A percentile compares a stretch with the other conserved stretches of the same genome.
phyloP scores from a whole-genome alignment of 768 basidiomycete genomes.

The Clitopilus hobsonii region DNA sequence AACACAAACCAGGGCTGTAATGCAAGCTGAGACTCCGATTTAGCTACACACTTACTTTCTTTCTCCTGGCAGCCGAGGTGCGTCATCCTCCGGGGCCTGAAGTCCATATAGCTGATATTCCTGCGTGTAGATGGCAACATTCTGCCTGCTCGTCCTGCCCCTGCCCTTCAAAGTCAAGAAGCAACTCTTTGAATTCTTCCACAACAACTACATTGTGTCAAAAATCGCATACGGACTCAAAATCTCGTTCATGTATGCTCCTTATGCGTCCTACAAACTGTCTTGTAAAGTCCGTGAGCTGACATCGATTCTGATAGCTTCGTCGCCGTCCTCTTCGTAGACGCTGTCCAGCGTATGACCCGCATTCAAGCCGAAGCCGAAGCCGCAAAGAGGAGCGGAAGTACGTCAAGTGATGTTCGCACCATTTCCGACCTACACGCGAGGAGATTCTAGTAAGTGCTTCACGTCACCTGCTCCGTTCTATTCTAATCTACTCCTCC shows the following conservation, averaged over 20 bases:
- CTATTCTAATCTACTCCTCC: not conserved
- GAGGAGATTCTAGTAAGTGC: slow-evolving; percentile 84
- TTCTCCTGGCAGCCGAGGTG: slow-evolving; percentile 72
- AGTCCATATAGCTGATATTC: no score
- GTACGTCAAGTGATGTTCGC: slow-evolving; percentile 55
- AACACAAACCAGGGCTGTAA: not conserved
- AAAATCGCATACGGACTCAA: slow-evolving; percentile 90
- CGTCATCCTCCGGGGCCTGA: no score
- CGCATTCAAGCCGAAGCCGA: slow-evolving; percentile 71
- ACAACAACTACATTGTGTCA: slow-evolving; percentile 67
- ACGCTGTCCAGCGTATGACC: slow-evolving; percentile 92
- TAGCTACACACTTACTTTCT: slow-evolving; percentile 77
- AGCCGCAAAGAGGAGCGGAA: slow-evolving; percentile 51
- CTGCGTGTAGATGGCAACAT: slow-evolving; percentile 83
- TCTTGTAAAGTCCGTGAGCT: slow-evolving; percentile 7
- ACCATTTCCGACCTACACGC: slow-evolving; percentile 87
- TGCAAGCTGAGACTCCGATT: slow-evolving; percentile 22
- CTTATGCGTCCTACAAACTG: slow-evolving; percentile 11
- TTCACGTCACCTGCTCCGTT: not conserved
- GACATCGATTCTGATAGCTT: slow-evolving; percentile 43
- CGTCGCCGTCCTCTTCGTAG: slow-evolving; percentile 81
- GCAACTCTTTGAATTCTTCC: slow-evolving; percentile 66
- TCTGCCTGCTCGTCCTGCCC: slow-evolving; percentile 79
- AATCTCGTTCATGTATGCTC: slow-evolving; percentile 84
- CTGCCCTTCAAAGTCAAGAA: slow-evolving; percentile 74